These are phyloP conservation scores for Periconia sp. DNA, from an alignment of 2,329 filamentous ascomycete species.

Conservation along the genomic window DNA sequence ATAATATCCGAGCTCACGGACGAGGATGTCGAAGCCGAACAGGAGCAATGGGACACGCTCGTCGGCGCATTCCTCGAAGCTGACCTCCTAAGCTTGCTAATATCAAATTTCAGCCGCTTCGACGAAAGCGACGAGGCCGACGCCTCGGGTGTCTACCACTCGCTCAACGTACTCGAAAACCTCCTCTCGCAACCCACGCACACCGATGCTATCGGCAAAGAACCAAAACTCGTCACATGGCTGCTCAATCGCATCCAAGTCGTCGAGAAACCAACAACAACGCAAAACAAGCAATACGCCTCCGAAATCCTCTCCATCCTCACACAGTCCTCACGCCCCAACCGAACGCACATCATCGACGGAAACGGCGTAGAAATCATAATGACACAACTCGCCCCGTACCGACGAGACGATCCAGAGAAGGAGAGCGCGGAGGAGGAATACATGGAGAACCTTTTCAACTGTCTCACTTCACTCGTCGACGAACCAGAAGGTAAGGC, in stretches of 20 bases:
- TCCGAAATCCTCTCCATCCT: conserved; percentile 91
- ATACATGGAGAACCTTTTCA: conserved; percentile 92
- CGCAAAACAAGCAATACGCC: conserved; percentile 94
- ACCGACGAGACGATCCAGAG: conserved; percentile 81
- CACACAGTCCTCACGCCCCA: conserved; percentile 71
- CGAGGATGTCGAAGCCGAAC: conserved; percentile 81
- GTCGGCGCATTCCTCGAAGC: conserved; percentile 64
- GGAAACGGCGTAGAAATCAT: conserved; percentile 76
- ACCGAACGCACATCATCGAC: conserved; percentile 63
- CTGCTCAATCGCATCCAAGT: conserved; percentile 72
- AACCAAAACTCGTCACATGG: conserved; percentile 73
- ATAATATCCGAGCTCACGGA: conserved; percentile 90
- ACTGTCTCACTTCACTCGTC: conserved; percentile 77
- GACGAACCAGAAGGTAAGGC: conserved; percentile 74
- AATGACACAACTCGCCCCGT: conserved; percentile 80
- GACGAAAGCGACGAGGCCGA: conserved; percentile 75
- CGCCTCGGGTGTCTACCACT: conserved; percentile 82
- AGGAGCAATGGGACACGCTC: conserved; percentile 77
- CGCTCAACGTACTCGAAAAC: conserved; percentile 80
- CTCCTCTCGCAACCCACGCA: conserved; percentile 71
- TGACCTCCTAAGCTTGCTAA: conserved; percentile 72
- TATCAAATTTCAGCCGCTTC: conserved; percentile 76
- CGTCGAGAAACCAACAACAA: conserved; percentile 68
- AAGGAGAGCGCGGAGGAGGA: conserved; percentile 90
- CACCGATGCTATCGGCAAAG: conserved; percentile 70